Evolutionary conservation across 306 rosid species (phyloP).

Genomic region (Castanopsis chinensis): DNA sequence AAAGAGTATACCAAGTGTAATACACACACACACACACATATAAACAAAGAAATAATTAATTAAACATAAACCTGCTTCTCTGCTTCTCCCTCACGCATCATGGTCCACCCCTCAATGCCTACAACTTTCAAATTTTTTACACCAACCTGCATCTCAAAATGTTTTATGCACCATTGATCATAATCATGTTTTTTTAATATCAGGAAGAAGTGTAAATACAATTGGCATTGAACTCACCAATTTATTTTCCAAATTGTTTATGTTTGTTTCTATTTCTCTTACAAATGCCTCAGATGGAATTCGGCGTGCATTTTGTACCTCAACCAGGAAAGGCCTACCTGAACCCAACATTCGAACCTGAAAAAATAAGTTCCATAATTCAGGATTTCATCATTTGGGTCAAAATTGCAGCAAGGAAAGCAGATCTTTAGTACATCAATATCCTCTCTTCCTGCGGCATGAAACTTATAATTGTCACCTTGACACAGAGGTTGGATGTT

Average conservation of each 20-base stretch:
- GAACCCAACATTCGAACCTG: slow-evolving; percentile 95
- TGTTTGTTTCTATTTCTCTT: slow-evolving; percentile 51
- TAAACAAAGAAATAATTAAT: neutral
- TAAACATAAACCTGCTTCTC: slow-evolving; percentile 76
- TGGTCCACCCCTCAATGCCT: slow-evolving; percentile 73
- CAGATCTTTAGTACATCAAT: slow-evolving; percentile 60
- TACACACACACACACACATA: too few species aligned
- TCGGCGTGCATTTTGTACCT: slow-evolving; percentile 69
- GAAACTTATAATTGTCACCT: slow-evolving; percentile 88
- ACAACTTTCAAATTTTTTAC: slow-evolving; percentile 76
- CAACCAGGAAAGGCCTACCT: slow-evolving; percentile 93
- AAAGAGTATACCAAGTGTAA: too few species aligned
- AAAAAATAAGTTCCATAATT: slow-evolving; percentile 23
- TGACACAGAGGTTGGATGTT: slow-evolving; percentile 60
- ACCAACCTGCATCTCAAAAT: slow-evolving; percentile 52
- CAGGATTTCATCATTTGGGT: slow-evolving; percentile 23
- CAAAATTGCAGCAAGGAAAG: slow-evolving; percentile 16
- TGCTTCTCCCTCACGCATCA: slow-evolving; percentile 92
- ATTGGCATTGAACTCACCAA: slow-evolving; percentile 51
- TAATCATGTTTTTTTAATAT: slow-evolving; percentile 6
- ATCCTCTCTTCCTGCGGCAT: slow-evolving; percentile 98
- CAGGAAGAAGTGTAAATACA: slow-evolving; percentile 8
- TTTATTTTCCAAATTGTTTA: slow-evolving; percentile 58
- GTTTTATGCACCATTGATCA: neutral
- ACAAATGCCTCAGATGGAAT: slow-evolving; percentile 56